These are phyloP conservation scores for Acanthamoeba culbertsoni DNA, from an alignment of 208 protist species.

Conservation along the genomic window DNA sequence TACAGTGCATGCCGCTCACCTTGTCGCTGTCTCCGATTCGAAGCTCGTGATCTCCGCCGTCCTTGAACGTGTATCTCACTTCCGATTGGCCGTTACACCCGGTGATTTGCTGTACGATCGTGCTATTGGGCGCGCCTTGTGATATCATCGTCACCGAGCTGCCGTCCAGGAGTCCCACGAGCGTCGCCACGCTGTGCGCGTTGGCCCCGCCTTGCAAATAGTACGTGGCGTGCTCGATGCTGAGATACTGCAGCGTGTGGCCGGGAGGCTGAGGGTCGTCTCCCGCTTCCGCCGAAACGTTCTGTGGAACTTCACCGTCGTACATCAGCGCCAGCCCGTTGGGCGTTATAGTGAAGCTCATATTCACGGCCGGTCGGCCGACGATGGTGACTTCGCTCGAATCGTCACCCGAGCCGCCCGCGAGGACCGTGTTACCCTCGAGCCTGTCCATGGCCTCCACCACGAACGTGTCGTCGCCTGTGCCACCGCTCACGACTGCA, in stretches of 20 bases:
- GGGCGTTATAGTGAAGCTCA: not conserved
- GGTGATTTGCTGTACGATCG: not conserved
- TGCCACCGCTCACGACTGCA: not conserved
- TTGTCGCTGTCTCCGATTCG: not conserved
- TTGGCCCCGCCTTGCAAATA: not conserved
- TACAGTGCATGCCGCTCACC: not conserved
- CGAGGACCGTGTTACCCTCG: not conserved
- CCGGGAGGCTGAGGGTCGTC: no score
- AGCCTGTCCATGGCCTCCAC: not conserved
- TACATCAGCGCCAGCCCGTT: not conserved
- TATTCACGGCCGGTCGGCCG: not conserved
- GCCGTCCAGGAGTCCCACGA: not conserved
- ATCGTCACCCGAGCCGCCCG: not conserved
- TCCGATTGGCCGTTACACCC: conserved; percentile 4
- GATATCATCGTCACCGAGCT: not conserved
- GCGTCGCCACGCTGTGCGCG: not conserved
- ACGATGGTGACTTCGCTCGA: not conserved
- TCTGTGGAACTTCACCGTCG: not conserved
- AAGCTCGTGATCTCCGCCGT: not conserved
- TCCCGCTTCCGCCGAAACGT: not conserved
- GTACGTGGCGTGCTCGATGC: not conserved
- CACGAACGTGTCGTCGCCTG: not conserved
- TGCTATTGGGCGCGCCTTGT: not conserved
- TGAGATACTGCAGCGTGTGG: not conserved
- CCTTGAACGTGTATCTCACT: not conserved